Percentiles rank a stretch among this genome's conserved stretches.
These are phyloP conservation scores for Grigorovia transvaalensis DNA, from an alignment of 805 yeast genomes.

Conservation along the genomic window DNA sequence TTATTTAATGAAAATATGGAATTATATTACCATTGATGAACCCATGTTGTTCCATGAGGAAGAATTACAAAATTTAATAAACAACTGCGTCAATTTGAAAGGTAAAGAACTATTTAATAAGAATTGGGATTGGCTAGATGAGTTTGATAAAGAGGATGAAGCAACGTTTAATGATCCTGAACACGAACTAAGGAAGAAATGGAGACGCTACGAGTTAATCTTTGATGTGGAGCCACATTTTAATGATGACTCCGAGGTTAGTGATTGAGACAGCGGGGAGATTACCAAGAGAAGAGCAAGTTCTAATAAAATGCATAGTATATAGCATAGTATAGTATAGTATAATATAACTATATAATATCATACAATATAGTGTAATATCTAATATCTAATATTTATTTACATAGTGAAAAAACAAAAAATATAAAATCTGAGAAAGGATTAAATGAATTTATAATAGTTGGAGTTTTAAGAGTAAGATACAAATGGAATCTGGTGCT, in stretches of 20 bases:
- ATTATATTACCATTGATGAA: slow-evolving; percentile 38
- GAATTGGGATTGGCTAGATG: slow-evolving; percentile 32
- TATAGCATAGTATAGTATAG: background rate
- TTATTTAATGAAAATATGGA: slow-evolving; percentile 55
- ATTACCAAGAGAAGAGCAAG: too few relatives aligned
- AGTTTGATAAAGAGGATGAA: slow-evolving; percentile 29
- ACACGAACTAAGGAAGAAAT: slow-evolving; percentile 25
- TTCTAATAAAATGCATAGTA: background rate
- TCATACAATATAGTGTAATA: background rate
- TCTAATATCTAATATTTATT: background rate
- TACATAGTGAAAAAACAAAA: background rate
- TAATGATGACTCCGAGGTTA: slow-evolving; percentile 22
- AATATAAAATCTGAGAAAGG: background rate
- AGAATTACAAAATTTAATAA: slow-evolving; percentile 10
- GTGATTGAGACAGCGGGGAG: slow-evolving; percentile 15
- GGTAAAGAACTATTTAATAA: slow-evolving; percentile 15
- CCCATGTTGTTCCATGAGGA: slow-evolving; percentile 20
- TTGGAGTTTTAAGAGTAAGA: too few relatives aligned
- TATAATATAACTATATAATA: too few relatives aligned
- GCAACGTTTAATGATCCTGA: slow-evolving; percentile 22
- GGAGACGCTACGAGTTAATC: slow-evolving; percentile 29
- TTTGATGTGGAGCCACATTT: slow-evolving; percentile 28
- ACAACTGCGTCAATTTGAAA: slow-evolving; percentile 4
- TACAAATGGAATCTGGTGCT: background rate
- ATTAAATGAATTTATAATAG: background rate